Conservation (phyloP, 2,329 filamentous ascomycete genomes). For the Fusarium sp. region DNA sequence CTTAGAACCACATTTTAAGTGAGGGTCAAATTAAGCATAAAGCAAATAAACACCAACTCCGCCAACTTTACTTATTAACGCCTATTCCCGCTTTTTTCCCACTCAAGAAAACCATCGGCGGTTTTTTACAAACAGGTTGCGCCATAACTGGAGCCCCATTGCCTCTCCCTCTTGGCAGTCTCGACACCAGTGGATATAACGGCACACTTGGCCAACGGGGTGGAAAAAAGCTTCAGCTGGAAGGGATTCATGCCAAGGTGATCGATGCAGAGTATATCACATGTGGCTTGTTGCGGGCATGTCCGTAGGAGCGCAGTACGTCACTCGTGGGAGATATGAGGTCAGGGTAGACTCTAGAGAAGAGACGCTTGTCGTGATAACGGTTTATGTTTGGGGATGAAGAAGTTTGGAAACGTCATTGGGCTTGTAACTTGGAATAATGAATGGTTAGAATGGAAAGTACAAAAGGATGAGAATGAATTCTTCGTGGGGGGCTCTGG, state of each 20-base stretch:
- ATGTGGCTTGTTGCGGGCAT: conserved; percentile 10
- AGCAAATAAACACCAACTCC: conserved; percentile 2
- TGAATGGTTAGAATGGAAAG: background rate
- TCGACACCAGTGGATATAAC: conserved; percentile 23
- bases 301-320: conserved; percentile 12
- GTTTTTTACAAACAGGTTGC: conserved; percentile 10
- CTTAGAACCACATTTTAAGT: background rate
- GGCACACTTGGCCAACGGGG: conserved; percentile 20
- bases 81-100: conserved; percentile 23
- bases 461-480: background rate
- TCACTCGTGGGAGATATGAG: background rate
- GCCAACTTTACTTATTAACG: background rate
- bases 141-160: conserved; percentile 32
- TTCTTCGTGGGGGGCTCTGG: background rate
- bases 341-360: background rate
- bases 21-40: conserved; percentile 38
- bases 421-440: background rate
- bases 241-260: conserved; percentile 3
- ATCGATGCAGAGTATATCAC: conserved; percentile 9
- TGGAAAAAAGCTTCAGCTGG: conserved; percentile 12
- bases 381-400: background rate
- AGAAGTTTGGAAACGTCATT: background rate
- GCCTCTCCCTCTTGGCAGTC: conserved; percentile 15
- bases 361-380: conserved; percentile 3
- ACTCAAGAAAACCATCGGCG: conserved; percentile 2